A percentile compares a stretch with the other conserved stretches of the same genome.
Conservation (phyloP, 78 protist species). For the Planoprotostelium fungivorum region DNA sequence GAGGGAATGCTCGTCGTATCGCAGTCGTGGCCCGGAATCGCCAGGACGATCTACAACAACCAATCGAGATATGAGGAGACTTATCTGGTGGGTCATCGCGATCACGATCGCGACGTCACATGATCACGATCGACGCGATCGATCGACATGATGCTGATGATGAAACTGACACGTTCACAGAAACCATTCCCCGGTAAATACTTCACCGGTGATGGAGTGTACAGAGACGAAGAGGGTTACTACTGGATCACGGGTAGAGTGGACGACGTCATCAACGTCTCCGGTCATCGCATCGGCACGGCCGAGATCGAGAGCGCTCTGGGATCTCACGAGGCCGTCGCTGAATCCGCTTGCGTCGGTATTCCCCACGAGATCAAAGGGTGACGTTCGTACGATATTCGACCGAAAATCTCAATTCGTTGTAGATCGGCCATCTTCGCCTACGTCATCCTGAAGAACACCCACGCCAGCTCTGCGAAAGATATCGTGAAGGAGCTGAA, state of each 20-base stretch:
- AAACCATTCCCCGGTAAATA: conserved; percentile 78
- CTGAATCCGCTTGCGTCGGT: conserved; percentile 90
- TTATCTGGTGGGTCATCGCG: conserved; percentile 38
- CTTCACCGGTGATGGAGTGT: conserved; percentile 89
- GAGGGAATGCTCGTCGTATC: conserved; percentile 59
- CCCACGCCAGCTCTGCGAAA: conserved; percentile 25
- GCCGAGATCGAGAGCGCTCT: conserved; percentile 90
- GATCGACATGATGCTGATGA: not conserved
- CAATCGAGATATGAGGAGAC: conserved; percentile 68
- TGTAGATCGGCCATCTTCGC: conserved; percentile 49
- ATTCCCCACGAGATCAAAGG: conserved; percentile 90
- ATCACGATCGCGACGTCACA: too few species aligned
- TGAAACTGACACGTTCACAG: not conserved
- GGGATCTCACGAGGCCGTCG: conserved; percentile 40
- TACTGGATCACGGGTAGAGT: conserved; percentile 90
- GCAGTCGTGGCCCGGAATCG: conserved; percentile 88
- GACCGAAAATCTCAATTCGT: too few species aligned
- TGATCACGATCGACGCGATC: too few species aligned
- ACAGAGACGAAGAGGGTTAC: conserved; percentile 85
- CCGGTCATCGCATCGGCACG: conserved; percentile 96
- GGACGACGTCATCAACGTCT: conserved; percentile 87
- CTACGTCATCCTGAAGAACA: conserved; percentile 59
- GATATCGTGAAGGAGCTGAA: conserved; percentile 38
- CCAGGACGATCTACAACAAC: conserved; percentile 77
- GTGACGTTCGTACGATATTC: conserved; percentile 23